A percentile compares a stretch with the other conserved stretches of the same genome.
phyloP scores from a whole-genome alignment of 176 grass and related monocot species.

The Pharus latifolius region DNA sequence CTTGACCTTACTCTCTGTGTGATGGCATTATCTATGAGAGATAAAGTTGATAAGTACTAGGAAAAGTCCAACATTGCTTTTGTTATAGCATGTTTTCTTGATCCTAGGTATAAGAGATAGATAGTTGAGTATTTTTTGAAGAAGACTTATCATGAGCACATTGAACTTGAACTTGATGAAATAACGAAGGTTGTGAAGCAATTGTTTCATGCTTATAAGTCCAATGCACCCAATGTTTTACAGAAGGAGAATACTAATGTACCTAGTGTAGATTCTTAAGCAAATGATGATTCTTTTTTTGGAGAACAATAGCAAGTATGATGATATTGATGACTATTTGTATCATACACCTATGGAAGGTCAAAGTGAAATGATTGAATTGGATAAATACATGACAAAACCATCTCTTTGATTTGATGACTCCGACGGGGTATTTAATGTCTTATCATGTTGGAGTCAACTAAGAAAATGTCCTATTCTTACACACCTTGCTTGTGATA shows the following conservation, averaged over 20 bases:
- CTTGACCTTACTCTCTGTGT: too few species aligned
- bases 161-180: background rate
- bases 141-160: background rate
- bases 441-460: background rate
- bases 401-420: background rate
- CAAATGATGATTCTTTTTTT: too few species aligned
- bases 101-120: background rate
- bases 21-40: background rate
- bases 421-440: too few species aligned
- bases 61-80: background rate
- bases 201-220: background rate
- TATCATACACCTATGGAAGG: background rate
- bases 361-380: background rate
- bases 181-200: background rate
- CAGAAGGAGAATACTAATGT: background rate
- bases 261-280: too few species aligned
- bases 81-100: background rate
- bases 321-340: background rate
- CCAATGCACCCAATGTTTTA: background rate
- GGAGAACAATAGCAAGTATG: background rate
- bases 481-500: too few species aligned
- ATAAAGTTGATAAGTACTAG: background rate
- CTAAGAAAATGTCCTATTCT: too few species aligned
- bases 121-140: background rate
- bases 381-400: background rate